Evolutionary conservation across 2,329 filamentous ascomycete genomes (phyloP), one percentile per base, ranked within the genome.

Genomic region (Aspergillus thermomutatus): DNA sequence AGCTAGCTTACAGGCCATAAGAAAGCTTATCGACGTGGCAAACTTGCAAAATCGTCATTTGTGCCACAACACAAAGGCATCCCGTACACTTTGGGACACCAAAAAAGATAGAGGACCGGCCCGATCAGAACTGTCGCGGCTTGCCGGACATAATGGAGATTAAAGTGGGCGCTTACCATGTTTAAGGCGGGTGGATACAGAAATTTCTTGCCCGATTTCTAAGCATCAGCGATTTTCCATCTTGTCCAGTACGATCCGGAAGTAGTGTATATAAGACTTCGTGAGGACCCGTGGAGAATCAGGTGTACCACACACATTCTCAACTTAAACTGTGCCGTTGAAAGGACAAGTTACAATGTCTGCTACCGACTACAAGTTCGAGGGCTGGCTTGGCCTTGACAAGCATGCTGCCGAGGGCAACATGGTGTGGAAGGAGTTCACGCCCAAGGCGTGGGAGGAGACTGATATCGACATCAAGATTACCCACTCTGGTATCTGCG

Each of bases 391-490:
- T 58, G 82, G 77, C 66, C 76, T 79, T 46, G 77, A 80, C 71
- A 67, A 75, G 37, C 67, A 72, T 52, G 74, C 80, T 11, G 79
- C 73, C 40, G 61, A 83, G 49, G 82, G 83, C 56, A 81, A 82
- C 52, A 80, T 83, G 76, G 75, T 73, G 37, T 83, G 81, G 81
- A 71, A 78, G 50, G 67, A 80, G 54, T 87, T 81, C 54, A 79
- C 85, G 70, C 84, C 84, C 37, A 88, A 88, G 77, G 75, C 77
- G 11, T 88, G 84, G 81, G 81, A 85, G 49, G 85, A 88, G 69
- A 81, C 79, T 25, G 85, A 88, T 56, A 71, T 88, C 49, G 85
- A 88, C 63, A 86, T 88, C 60, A 79, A 83, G 66, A 74, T 88
- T 61, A 82, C 82, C 1, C 83, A 87, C 73, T 87, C 83, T 65